A percentile compares a stretch with the other conserved stretches of the same genome.
phyloP scores from a whole-genome alignment of 805 yeast species.

The Nakazawaea anatomiae region DNA sequence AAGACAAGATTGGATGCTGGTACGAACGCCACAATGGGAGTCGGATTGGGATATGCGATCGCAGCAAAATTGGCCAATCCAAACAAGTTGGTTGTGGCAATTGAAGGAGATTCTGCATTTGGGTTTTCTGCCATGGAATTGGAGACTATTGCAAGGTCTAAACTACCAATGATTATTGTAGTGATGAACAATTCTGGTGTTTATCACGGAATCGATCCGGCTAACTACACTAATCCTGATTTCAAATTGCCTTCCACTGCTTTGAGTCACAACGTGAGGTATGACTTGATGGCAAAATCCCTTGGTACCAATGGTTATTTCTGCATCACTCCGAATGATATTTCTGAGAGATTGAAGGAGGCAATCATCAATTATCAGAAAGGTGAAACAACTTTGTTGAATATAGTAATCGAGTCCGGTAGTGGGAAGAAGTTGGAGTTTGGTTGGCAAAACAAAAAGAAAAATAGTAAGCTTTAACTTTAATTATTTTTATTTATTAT shows the following conservation, averaged over 20 bases:
- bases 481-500: background rate
- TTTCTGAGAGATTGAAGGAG: constrained; percentile 26
- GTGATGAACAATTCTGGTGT: constrained; percentile 76
- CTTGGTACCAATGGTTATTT: constrained; percentile 52
- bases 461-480: constrained; percentile 13
- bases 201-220: constrained; percentile 52
- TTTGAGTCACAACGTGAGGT: constrained; percentile 46
- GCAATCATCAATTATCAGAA: constrained; percentile 25
- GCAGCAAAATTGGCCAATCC: constrained; percentile 48
- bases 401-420: constrained; percentile 59
- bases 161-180: constrained; percentile 47
- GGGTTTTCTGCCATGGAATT: constrained; percentile 70
- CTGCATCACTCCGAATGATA: constrained; percentile 35
- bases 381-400: constrained; percentile 40
- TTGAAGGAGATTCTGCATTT: constrained; percentile 75
- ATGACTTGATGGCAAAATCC: constrained; percentile 49
- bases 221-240: constrained; percentile 17
- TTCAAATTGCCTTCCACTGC: constrained; percentile 52
- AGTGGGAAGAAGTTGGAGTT: constrained; percentile 48
- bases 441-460: constrained; percentile 62
- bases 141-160: constrained; percentile 58
- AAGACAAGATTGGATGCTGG: constrained; percentile 63
- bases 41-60: constrained; percentile 66
- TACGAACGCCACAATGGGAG: constrained; percentile 75
- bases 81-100: constrained; percentile 41